Conservation (phyloP, 1,284 basidiomycete species). For the Polyporus tsugae region DNA sequence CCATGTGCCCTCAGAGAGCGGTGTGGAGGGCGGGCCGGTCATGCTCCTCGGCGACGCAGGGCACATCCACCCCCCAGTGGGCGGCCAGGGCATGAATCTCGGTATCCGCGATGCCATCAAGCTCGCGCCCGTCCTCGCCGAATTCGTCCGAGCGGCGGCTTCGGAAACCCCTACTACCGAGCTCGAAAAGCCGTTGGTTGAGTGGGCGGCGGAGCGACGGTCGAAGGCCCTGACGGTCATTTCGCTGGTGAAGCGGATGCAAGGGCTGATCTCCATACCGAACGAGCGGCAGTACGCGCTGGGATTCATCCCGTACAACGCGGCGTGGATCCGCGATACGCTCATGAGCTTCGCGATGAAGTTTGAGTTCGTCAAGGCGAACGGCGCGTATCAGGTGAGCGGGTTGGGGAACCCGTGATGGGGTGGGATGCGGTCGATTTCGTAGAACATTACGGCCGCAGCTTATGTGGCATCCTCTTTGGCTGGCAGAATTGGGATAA, state of each 20-base stretch:
- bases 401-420: constrained; percentile 34
- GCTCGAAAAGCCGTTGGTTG: constrained; percentile 27
- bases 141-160: constrained; percentile 18
- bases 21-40: constrained; percentile 28
- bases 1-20: constrained; percentile 31
- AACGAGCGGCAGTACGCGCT: constrained; percentile 29
- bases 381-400: constrained; percentile 38
- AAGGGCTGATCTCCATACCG: constrained; percentile 20
- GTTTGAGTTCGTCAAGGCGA: constrained; percentile 32
- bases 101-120: constrained; percentile 52
- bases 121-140: constrained; percentile 41
- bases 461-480: no score
- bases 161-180: background rate
- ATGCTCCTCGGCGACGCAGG: constrained; percentile 53
- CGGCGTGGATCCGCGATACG: constrained; percentile 33
- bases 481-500: background rate
- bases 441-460: background rate
- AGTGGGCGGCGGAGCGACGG: constrained; percentile 35
- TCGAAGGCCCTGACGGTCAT: constrained; percentile 36
- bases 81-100: constrained; percentile 59
- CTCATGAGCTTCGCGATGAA: constrained; percentile 32
- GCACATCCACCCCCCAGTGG: constrained; percentile 54
- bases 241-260: constrained; percentile 29
- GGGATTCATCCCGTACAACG: constrained; percentile 36
- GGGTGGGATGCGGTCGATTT: background rate